Percentiles rank a stretch among this genome's conserved stretches.
phyloP scores from a whole-genome alignment of 2,329 filamentous ascomycete species.

The Fusarium pininemorale region DNA sequence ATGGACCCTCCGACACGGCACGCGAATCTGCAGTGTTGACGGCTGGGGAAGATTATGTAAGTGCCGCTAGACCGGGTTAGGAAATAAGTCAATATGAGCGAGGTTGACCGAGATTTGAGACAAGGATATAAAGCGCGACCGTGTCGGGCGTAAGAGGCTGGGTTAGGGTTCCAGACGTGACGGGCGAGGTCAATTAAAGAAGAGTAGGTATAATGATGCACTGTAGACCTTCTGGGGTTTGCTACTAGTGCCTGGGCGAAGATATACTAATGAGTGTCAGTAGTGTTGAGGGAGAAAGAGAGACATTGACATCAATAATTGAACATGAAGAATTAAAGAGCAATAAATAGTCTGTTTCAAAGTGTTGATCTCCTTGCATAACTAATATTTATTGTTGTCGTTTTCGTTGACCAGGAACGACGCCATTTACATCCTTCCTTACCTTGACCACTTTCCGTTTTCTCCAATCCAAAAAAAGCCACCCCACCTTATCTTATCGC shows the following conservation, averaged over 20 bases:
- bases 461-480: slow-evolving; percentile 5
- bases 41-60: slow-evolving; percentile 10
- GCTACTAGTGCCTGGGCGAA: not conserved
- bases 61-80: slow-evolving; percentile 7
- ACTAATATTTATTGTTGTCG: slow-evolving; percentile 12
- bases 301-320: not conserved
- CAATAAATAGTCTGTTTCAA: not conserved
- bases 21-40: slow-evolving; percentile 20
- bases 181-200: not conserved
- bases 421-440: not conserved
- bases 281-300: not conserved
- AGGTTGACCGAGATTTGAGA: slow-evolving; percentile 19
- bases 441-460: not conserved
- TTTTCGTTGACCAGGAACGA: slow-evolving; percentile 22
- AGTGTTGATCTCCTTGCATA: not conserved
- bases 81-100: slow-evolving; percentile 42
- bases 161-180: slow-evolving; percentile 25
- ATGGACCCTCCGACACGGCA: slow-evolving; percentile 9
- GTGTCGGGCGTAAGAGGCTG: slow-evolving; percentile 25
- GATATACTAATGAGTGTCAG: not conserved
- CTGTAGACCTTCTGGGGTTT: not conserved
- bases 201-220: not conserved
- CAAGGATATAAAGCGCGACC: slow-evolving; percentile 21
- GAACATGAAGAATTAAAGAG: not conserved
- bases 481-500: slow-evolving; percentile 35